These are phyloP conservation scores for Lasiosphaeriaceae sp. DNA, from an alignment of 495 filamentous ascomycete species.

Conservation along the genomic window DNA sequence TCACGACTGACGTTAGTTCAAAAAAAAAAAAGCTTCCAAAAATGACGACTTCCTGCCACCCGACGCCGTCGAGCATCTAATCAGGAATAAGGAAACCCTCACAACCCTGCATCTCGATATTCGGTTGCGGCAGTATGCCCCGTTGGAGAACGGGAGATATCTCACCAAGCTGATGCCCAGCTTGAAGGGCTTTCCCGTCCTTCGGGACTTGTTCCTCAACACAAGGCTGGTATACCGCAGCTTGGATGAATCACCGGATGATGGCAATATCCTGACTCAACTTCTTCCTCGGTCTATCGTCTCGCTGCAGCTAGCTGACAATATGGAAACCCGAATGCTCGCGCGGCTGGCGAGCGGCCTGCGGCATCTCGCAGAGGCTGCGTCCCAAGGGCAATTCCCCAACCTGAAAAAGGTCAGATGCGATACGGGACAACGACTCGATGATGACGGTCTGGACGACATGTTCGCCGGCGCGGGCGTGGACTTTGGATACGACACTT, in stretches of 20 bases:
- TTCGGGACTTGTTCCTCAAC: constrained; percentile 14
- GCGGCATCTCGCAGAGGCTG: constrained; percentile 9
- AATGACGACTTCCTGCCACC: not conserved
- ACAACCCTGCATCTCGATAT: constrained; percentile 14
- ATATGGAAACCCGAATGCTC: not conserved
- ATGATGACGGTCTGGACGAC: constrained; percentile 4
- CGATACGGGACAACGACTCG: constrained; percentile 8
- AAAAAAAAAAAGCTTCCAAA: not conserved
- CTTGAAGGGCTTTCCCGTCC: constrained; percentile 11
- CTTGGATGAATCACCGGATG: not conserved
- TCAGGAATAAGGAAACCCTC: constrained; percentile 14
- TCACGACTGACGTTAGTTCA: not conserved
- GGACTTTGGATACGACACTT: constrained; percentile 12
- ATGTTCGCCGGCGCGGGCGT: constrained; percentile 10
- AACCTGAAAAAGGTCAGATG: constrained; percentile 14
- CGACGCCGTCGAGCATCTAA: constrained; percentile 6
- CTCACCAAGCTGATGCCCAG: constrained; percentile 10
- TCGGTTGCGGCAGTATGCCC: not conserved
- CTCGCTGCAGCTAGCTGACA: constrained; percentile 11
- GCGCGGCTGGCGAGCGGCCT: constrained; percentile 7
- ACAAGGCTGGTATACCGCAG: constrained; percentile 7
- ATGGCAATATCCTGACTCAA: constrained; percentile 1
- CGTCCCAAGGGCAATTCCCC: constrained; percentile 14
- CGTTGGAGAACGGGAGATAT: not conserved
- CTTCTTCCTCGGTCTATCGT: constrained; percentile 15